Evolutionary conservation across 192 early-diverging fungal species (phyloP), one percentile per base, ranked within the genome.

Genomic region (Lobosporangium transversale): DNA sequence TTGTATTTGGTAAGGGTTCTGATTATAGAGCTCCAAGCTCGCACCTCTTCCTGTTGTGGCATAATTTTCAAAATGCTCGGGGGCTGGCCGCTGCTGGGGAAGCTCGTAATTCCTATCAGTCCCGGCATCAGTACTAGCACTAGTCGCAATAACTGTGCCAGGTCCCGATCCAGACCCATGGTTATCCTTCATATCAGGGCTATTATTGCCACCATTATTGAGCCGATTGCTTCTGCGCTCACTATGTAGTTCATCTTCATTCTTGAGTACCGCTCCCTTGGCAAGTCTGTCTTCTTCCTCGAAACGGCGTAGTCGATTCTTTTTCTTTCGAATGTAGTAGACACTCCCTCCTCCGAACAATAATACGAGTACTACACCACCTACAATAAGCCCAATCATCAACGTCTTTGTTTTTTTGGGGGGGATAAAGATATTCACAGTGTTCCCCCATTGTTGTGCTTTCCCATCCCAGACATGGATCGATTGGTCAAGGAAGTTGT

Each of bases 181-280:
- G n/a, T n/a, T n/a, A n/a, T n/a, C n/a, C n/a, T n/a, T n/a, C n/a
- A n/a, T n/a, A n/a, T n/a, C n/a, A n/a, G n/a, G n/a, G n/a, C n/a
- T n/a, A n/a, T n/a, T n/a, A n/a, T n/a, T n/a, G n/a, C n/a, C n/a
- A n/a, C n/a, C n/a, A n/a, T n/a, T n/a, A n/a, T 10, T 23, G 21
- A 12, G 21, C 10, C 36, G 49, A 4, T 36, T 37, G 26, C 18
- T 17, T 32, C 43, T 64, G 32, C 62, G 58, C 7, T 76, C 73
- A 42, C 67, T 66, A n/a, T 76, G 73, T 26, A 76, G 20, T 20
- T 32, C 21, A 29, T 76, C 73, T 37, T 76, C 73, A 26, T 67
- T 62, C 59, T 76, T 76, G 24, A 76, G 53, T 1, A 55, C 73
- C 63, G 67, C 43, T 1, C 73, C 73, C 21, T 76, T 76, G 33